These are phyloP conservation scores for Mortierella sp. DNA, from an alignment of 371 early-diverging fungal species.

Conservation along the genomic window DNA sequence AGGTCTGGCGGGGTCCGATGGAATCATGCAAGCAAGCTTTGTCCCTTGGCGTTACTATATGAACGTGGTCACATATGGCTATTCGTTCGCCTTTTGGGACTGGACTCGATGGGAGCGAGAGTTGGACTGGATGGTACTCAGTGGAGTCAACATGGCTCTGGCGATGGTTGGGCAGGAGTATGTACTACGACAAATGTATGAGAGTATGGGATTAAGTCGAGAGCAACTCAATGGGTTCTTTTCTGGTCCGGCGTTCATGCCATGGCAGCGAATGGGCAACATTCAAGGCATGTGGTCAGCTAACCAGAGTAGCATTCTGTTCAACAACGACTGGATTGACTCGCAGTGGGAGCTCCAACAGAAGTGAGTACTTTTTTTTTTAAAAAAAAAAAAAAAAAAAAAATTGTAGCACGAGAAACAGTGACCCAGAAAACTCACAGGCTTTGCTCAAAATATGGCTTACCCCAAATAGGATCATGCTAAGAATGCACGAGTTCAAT, in stretches of 20 bases:
- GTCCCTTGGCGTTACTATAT: slow-evolving; percentile 54
- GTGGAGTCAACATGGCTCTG: slow-evolving; percentile 50
- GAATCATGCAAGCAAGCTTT: slow-evolving; percentile 40
- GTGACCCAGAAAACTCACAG: background rate
- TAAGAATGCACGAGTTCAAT: slow-evolving; percentile 35
- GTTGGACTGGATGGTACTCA: slow-evolving; percentile 52
- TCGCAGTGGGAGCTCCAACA: slow-evolving; percentile 46
- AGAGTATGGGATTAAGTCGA: slow-evolving; percentile 23
- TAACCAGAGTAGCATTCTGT: slow-evolving; percentile 10
- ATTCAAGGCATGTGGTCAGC: slow-evolving; percentile 40
- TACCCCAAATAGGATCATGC: slow-evolving; percentile 29
- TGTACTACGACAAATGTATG: slow-evolving; percentile 43
- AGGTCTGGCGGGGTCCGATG: background rate
- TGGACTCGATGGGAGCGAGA: slow-evolving; percentile 53
- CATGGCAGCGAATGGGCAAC: slow-evolving; percentile 54
- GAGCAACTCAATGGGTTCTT: slow-evolving; percentile 33
- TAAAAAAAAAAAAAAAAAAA: background rate
- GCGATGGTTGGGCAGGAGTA: slow-evolving; percentile 49
- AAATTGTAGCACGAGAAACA: background rate
- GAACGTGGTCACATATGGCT: slow-evolving; percentile 54
- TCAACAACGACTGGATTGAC: slow-evolving; percentile 44
- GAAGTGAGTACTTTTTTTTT: slow-evolving; percentile 20
- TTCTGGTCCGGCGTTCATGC: slow-evolving; percentile 35
- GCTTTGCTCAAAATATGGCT: background rate
- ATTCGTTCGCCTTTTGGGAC: slow-evolving; percentile 54